Evolutionary conservation across 2,329 filamentous ascomycete genomes (phyloP), one percentile per base, ranked within the genome.

Genomic region (Aureobasidium leucospermi): DNA sequence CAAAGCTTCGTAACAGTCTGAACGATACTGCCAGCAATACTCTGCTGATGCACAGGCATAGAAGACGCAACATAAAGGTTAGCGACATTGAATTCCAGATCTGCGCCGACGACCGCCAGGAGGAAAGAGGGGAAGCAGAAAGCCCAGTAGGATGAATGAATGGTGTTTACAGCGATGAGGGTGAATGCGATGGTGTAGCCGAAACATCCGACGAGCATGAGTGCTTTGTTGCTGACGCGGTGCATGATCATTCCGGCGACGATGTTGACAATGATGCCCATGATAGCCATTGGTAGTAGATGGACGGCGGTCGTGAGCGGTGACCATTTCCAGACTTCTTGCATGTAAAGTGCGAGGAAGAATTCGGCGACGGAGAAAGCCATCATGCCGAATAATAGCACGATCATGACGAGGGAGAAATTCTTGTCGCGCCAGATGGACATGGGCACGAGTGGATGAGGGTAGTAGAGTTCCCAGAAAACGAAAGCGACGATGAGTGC

Each of bases 51-150:
- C 1, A 75, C 69, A 0, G 84, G 83, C 56, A 88, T 79, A 0
- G 82, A 82, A 4, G 82, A 84, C 77, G 87, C 82, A 58, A 88
- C 85, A 63, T 88, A 88, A 80, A 88, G 85, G 78, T 89, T 88
- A 3, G 82, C 81, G 23, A 88, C 85, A 61, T 87, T 87, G 69
- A 88, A 88, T 60, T 88, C 81, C 36, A 89, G 80, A 67, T 88
- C 86, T 0, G 85, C 85, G 1, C 86, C 86, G 4, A 86, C 74
- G 1, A 88, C 85, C 23, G 80, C 79, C 29, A 88, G 70, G 15
- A 84, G 70, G 41, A 87, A 70, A 0, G 79, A 79, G 0, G 85
- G 84, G 67, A 88, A 88, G 6, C 81, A 77, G 61, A 86, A 83
- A 0, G 79, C 79, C 85, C 85, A 89, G 68, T 88, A 88, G 16